Percentiles rank a stretch among this genome's conserved stretches.
Evolutionary conservation across 352 stramenopile species (phyloP).

Genomic region (Globisporangium cylindrosporum): DNA sequence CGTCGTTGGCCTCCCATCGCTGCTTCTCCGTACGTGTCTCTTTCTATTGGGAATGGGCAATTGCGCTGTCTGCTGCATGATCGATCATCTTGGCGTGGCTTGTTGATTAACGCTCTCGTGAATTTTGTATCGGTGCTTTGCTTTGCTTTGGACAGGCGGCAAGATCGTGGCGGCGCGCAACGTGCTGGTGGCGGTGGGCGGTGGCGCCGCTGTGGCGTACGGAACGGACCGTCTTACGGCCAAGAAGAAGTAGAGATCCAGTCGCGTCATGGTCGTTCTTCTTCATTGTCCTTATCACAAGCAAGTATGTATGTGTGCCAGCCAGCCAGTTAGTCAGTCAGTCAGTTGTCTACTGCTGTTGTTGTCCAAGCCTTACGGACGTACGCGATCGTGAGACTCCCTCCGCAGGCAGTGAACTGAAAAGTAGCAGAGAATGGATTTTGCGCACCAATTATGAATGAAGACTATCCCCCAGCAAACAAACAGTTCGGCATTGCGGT

Average conservation of each 20-base stretch:
- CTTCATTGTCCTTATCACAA: background rate
- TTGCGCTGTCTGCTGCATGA: background rate
- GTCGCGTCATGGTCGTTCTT: background rate
- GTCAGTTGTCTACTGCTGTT: background rate
- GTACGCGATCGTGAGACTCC: background rate
- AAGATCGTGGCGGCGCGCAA: conserved; percentile 64
- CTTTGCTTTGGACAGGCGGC: conserved; percentile 33
- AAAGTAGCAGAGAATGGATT: background rate
- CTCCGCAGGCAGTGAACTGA: background rate
- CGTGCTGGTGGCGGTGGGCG: conserved; percentile 58
- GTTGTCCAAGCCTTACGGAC: background rate
- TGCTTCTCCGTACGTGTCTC: conserved; percentile 59
- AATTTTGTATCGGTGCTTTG: background rate
- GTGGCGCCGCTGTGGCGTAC: conserved; percentile 52
- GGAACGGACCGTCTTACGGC: conserved; percentile 40
- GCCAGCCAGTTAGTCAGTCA: background rate
- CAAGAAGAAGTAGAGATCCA: conserved; percentile 20
- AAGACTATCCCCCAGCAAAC: background rate
- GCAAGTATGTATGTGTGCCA: conserved; percentile 8
- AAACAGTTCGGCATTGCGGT: background rate
- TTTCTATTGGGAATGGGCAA: background rate
- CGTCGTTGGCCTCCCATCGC: conserved; percentile 57
- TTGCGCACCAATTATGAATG: background rate
- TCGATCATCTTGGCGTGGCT: background rate
- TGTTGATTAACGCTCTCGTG: conserved; percentile 2